phyloP scores from a whole-genome alignment of 2,329 filamentous ascomycete genomes.

The Karstenula rhodostoma region DNA sequence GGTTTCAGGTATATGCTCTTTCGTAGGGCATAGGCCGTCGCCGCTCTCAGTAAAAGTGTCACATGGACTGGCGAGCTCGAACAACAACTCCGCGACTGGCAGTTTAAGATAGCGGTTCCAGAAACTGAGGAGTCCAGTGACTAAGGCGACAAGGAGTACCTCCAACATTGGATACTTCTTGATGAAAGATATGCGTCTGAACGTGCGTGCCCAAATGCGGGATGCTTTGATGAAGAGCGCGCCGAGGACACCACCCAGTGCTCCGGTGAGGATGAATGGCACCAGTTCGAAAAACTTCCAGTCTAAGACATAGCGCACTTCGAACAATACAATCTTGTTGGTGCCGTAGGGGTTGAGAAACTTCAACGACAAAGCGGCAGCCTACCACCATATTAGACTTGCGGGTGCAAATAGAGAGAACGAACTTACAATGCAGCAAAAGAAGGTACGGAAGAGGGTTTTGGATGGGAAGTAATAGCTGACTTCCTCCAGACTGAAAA shows the following conservation, averaged over 20 bases:
- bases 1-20: conserved; percentile 80
- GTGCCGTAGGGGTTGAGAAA: conserved; percentile 97
- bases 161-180: conserved; percentile 87
- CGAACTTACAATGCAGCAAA: conserved; percentile 83
- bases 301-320: conserved; percentile 87
- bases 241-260: conserved; percentile 83
- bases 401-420: background rate
- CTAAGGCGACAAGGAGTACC: conserved; percentile 83
- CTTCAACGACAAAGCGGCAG: conserved; percentile 86
- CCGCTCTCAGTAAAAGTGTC: conserved; percentile 70
- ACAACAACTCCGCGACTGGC: conserved; percentile 87
- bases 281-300: conserved; percentile 94
- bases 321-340: conserved; percentile 94
- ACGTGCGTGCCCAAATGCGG: conserved; percentile 85
- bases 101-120: conserved; percentile 93
- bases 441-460: conserved; percentile 96
- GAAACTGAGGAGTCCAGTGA: conserved; percentile 86
- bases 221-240: conserved; percentile 98
- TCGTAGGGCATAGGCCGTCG: conserved; percentile 80
- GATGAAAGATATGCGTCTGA: conserved; percentile 80
- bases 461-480: conserved; percentile 98
- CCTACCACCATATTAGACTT: conserved; percentile 40
- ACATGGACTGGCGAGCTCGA: conserved; percentile 90
- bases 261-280: conserved; percentile 84
- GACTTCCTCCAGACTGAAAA: conserved; percentile 95